Base-by-base conservation (phyloP, 2,329 filamentous ascomycete genomes). In the Diaporthe sp. region DNA sequence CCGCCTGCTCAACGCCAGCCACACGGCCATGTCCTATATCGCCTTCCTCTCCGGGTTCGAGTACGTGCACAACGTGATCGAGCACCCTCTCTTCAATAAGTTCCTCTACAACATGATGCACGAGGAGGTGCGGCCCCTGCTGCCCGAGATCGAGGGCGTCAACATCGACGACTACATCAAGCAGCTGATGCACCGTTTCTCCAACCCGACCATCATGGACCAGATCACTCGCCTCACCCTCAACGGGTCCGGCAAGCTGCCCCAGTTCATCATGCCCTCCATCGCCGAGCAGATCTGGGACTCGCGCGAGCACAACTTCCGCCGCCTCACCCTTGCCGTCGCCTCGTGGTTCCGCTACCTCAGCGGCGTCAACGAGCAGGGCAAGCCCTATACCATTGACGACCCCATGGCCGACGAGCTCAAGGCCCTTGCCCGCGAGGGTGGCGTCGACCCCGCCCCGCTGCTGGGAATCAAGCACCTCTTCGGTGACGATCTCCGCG, bases 51-150 rank as follows among this genome's bases (percentile, higher is more conserved):
- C 87, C 1, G 87, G 87, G 75, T 89, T 88, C 82, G 82, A 85
- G 78, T 89, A 89, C 80, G 87, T 89, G 58, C 87, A 89, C 80
- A 87, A 89, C 79, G 87, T 88, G 60, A 87, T 89, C 83, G 82
- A 84, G 80, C 78, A 89, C 82, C 85, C 86, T 1, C 60, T 85
- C 17, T 87, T 86, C 82, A 79, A 81, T 82, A 83, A 85, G 77
- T 87, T 87, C 76, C 80, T 89, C 58, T 87, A 84, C 84, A 85
- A 88, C 80, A 88, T 89, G 87, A 89, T 89, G 87, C 86, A 89
- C 76, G 78, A 87, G 52, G 87, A 89, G 80, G 87, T 89, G 73
- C 88, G 88, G 82, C 87, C 87, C 0, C 82, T 87, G 22, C 81
- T 89, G 47, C 87, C 87, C 30, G 83, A 83, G 10, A 89, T 89